Conservation (phyloP, 2,329 filamentous ascomycete species). For the Fonsecaea monophora region DNA sequence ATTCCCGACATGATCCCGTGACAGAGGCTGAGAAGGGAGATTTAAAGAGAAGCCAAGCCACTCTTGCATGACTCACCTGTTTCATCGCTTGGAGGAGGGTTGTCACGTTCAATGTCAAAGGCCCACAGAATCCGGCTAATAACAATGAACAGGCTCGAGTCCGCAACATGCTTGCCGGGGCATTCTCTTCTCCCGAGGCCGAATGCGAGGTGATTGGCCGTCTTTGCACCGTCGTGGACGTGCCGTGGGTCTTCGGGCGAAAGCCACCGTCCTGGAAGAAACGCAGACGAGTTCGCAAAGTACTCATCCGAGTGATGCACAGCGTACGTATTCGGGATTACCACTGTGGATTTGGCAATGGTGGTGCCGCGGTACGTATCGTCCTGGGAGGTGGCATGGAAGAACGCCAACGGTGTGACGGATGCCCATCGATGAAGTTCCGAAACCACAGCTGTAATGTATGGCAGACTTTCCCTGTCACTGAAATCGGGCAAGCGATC, state of each 20-base stretch:
- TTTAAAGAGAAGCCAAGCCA: background rate
- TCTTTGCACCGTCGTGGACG: conserved; percentile 44
- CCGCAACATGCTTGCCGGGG: conserved; percentile 45
- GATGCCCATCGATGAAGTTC: conserved; percentile 48
- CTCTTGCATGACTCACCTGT: background rate
- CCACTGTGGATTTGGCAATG: conserved; percentile 55
- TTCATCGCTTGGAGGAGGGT: conserved; percentile 12
- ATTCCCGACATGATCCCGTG: background rate
- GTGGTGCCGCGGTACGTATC: conserved; percentile 56
- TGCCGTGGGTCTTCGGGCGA: conserved; percentile 38
- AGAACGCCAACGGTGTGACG: conserved; percentile 44
- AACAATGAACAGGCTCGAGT: conserved; percentile 56
- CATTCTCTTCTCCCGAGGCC: conserved; percentile 61
- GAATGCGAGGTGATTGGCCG: conserved; percentile 59
- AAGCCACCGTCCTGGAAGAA: conserved; percentile 54
- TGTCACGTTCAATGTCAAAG: conserved; percentile 23
- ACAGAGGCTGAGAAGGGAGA: background rate
- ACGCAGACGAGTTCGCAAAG: conserved; percentile 48
- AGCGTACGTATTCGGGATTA: conserved; percentile 37
- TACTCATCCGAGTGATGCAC: conserved; percentile 46
- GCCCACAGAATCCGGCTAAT: conserved; percentile 57
- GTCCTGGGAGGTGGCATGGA: conserved; percentile 49
- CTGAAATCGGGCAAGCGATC: conserved; percentile 47
- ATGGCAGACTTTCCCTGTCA: conserved; percentile 48
- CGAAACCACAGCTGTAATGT: conserved; percentile 47